A percentile compares a stretch with the other conserved stretches of the same genome.
These are phyloP conservation scores for Xylaria flabelliformis DNA, from an alignment of 495 filamentous ascomycete genomes.

Conservation along the genomic window DNA sequence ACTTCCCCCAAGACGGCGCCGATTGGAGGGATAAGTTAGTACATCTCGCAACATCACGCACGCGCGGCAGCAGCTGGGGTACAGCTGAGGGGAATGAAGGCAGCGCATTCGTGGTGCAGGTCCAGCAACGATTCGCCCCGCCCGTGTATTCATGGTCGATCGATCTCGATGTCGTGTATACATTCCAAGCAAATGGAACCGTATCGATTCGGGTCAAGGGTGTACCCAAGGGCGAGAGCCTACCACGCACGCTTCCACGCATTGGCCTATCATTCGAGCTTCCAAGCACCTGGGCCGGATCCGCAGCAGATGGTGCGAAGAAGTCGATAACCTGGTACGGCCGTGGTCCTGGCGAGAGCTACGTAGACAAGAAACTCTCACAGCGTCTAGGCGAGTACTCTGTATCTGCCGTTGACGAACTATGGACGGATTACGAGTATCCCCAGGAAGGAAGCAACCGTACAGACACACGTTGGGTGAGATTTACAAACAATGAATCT, in stretches of 20 bases:
- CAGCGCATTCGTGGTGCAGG: conserved; percentile 41
- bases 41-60: conserved; percentile 41
- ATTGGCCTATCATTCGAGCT: conserved; percentile 60
- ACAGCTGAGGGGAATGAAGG: conserved; percentile 21
- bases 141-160: conserved; percentile 65
- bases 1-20: conserved; percentile 50
- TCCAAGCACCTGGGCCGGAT: conserved; percentile 39
- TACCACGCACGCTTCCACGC: conserved; percentile 61
- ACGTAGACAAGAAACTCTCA: conserved; percentile 65
- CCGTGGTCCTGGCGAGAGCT: conserved; percentile 67
- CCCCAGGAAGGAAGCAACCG: conserved; percentile 70
- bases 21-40: conserved; percentile 48
- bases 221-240: conserved; percentile 47
- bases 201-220: conserved; percentile 52
- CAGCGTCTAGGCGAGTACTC: conserved; percentile 60
- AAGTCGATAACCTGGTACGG: conserved; percentile 61
- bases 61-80: conserved; percentile 44
- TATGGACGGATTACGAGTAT: conserved; percentile 65
- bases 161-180: conserved; percentile 55
- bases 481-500: conserved; percentile 40
- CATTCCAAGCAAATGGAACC: conserved; percentile 49
- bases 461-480: conserved; percentile 63
- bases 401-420: conserved; percentile 45
- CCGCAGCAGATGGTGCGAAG: conserved; percentile 31
- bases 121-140: conserved; percentile 54